Evolutionary conservation across 768 basidiomycete genomes (phyloP).

Genomic region (Favolaschia claudopus): DNA sequence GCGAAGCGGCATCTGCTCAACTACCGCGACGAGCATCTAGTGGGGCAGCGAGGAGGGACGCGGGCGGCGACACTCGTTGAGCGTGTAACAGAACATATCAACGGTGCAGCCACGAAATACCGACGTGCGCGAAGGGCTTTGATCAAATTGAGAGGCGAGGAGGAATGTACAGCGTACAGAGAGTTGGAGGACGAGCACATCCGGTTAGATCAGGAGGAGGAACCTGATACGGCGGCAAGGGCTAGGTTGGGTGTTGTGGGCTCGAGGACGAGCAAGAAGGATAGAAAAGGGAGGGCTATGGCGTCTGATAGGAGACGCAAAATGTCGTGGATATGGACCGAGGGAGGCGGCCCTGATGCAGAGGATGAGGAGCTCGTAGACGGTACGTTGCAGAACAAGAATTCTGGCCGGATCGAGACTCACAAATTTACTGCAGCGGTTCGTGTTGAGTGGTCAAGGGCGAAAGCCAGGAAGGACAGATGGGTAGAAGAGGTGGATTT

Average conservation of each 20-base stretch:
- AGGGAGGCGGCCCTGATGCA: not conserved
- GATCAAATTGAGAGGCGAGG: too few species aligned
- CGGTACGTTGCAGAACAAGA: not conserved
- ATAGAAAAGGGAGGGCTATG: not conserved
- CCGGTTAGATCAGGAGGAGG: too few species aligned
- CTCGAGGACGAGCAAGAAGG: too few species aligned
- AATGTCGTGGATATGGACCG: slow-evolving; percentile 20
- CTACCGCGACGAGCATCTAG: not conserved
- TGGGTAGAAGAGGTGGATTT: slow-evolving; percentile 21
- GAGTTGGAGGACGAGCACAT: too few species aligned
- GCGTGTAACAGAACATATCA: not conserved
- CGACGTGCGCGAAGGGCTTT: too few species aligned
- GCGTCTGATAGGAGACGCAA: not conserved
- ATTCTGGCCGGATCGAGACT: not conserved
- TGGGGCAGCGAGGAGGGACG: too few species aligned
- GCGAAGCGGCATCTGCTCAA: not conserved
- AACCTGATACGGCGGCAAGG: too few species aligned
- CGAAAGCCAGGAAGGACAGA: slow-evolving; percentile 1
- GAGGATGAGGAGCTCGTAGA: not conserved
- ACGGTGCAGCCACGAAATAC: not conserved
- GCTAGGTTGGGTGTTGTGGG: too few species aligned
- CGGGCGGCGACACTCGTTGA: not conserved
- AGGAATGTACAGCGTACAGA: too few species aligned
- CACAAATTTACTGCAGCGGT: slow-evolving; percentile 2
- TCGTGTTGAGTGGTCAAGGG: slow-evolving; percentile 20